Evolutionary conservation across 2,329 filamentous ascomycete species (phyloP).

Genomic region (Xenosphaeropsis pyriputrescens): DNA sequence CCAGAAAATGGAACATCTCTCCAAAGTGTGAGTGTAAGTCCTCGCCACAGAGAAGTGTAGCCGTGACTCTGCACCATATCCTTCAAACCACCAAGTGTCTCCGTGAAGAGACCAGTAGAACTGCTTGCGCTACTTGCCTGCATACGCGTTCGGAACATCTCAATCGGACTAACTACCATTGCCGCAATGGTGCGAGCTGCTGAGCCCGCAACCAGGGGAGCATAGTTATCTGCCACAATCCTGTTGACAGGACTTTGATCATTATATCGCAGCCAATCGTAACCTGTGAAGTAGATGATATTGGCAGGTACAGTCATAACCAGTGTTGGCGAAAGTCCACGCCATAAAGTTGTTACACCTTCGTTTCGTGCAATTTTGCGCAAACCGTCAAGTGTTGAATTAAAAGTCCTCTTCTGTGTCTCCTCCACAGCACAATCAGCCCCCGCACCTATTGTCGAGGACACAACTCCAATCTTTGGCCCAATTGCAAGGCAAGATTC

Average conservation of each 20-base stretch:
- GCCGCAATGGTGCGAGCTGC: slow-evolving; percentile 69
- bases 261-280: slow-evolving; percentile 81
- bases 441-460: slow-evolving; percentile 26
- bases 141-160: slow-evolving; percentile 86
- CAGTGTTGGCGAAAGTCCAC: slow-evolving; percentile 84
- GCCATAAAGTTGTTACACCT: slow-evolving; percentile 74
- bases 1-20: slow-evolving; percentile 94
- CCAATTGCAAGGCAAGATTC: slow-evolving; percentile 35
- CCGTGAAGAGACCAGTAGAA: slow-evolving; percentile 55
- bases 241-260: slow-evolving; percentile 55
- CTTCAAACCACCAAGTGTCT: slow-evolving; percentile 61
- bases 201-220: slow-evolving; percentile 68
- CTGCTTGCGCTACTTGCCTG: slow-evolving; percentile 53
- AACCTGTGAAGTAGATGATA: slow-evolving; percentile 97
- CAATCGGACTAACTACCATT: slow-evolving; percentile 73
- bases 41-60: slow-evolving; percentile 76
- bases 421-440: slow-evolving; percentile 77
- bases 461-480: slow-evolving; percentile 10
- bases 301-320: slow-evolving; percentile 91
- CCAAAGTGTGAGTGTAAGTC: slow-evolving; percentile 84
- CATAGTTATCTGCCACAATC: slow-evolving; percentile 50
- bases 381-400: slow-evolving; percentile 80
- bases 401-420: slow-evolving; percentile 68
- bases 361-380: slow-evolving; percentile 93
- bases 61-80: slow-evolving; percentile 70